Base-by-base conservation (phyloP, 345 rosid genomes). In the Linum tenue region DNA sequence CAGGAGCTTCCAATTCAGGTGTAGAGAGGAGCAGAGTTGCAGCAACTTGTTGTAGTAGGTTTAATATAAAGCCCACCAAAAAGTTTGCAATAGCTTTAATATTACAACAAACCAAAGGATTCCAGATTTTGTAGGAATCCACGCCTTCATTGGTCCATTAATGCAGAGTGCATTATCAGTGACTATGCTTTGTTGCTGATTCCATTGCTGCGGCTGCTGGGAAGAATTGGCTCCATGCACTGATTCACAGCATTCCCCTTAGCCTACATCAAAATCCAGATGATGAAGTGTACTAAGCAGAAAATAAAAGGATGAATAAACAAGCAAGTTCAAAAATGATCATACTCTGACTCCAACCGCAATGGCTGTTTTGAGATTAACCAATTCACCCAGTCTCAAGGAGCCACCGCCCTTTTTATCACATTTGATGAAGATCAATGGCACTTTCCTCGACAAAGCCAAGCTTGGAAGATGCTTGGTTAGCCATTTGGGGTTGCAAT, bases 401-500 rank as follows among this genome's bases (percentile, higher is more conserved):
- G 92, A 87, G 16, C 89, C 97, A 15, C 77, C 64, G 11, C 53
- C 53, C 53, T 48, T 48, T 67, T 77, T 83, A 37, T 77, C 75
- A 69, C 86, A 88, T 66, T 69, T 84, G 60, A 90, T 72, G 43
- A 69, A 74, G 35, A 86, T 65, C 64, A 87, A 64, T 0, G 87
- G 89, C 31, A 90, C 90, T 15, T 83, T 82, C 76, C 83, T 80
- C 1, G 90, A 84, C 35, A 77, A 70, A 67, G 92, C 92, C 64
- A 90, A 75, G 74, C 67, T 73, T 0, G 87, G 88, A 61, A 90
- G 73, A 70, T 90, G 95, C 67, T 77, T 84, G 14, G 84, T 83
- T n/a, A 85, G 78, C 86, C 83, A 85, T 72, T 81, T 77, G 3
- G 97, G 90, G 73, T 84, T 80, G 81, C 90, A 82, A 63, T 90